Conservation (phyloP, 1,139 yeast species). For the Nakaseomyces kungkrabaensis region DNA sequence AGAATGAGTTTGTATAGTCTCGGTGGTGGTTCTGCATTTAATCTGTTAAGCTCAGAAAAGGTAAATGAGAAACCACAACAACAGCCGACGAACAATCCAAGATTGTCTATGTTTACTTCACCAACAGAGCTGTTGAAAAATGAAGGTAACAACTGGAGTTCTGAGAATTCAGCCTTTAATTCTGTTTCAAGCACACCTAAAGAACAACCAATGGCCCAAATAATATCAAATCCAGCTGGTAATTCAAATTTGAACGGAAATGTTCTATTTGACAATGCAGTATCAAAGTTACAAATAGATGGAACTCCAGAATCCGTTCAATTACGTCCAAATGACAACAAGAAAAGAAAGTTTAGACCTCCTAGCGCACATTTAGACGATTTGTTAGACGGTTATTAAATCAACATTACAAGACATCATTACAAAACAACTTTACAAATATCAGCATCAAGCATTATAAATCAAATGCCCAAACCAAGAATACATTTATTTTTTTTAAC, state of each 20-base stretch:
- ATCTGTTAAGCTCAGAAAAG: conserved; percentile 5
- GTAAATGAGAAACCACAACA: background rate
- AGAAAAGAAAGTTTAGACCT: conserved; percentile 11
- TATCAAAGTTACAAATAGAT: background rate
- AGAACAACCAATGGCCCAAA: conserved; percentile 4
- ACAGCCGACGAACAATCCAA: conserved; percentile 6
- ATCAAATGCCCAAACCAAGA: too few species aligned
- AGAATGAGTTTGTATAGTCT: conserved; percentile 21
- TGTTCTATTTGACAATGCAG: background rate
- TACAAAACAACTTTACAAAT: background rate
- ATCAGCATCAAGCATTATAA: background rate
- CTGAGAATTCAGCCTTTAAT: conserved; percentile 4
- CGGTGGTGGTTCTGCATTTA: conserved; percentile 9
- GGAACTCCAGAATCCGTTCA: background rate
- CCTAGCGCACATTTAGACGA: conserved; percentile 17
- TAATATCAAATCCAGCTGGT: conserved; percentile 1
- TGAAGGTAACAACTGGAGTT: conserved; percentile 6
- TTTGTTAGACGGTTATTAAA: conserved; percentile 9
- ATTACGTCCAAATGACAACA: background rate
- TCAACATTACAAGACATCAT: background rate
- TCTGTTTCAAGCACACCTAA: conserved; percentile 6
- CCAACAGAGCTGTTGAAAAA: conserved; percentile 29
- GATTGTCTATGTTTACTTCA: conserved; percentile 31
- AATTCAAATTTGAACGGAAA: background rate
- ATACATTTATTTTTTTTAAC: background rate